A percentile compares a stretch with the other conserved stretches of the same genome.
phyloP scores from a whole-genome alignment of 2,329 filamentous ascomycete genomes.

The Pestalotiopsis sp. region DNA sequence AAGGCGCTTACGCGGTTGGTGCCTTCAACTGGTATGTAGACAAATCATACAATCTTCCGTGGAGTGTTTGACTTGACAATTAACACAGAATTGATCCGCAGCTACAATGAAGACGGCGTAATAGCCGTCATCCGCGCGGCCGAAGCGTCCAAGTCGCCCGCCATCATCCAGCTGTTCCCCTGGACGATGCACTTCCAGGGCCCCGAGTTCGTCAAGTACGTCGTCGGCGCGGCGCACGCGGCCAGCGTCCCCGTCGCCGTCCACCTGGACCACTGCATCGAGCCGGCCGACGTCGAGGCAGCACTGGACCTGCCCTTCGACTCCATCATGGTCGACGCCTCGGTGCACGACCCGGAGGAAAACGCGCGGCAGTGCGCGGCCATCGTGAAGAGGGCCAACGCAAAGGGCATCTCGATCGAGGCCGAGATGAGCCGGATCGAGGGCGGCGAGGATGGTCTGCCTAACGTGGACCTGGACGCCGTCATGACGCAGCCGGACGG shows the following conservation, averaged over 20 bases:
- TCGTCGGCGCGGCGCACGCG: conserved; percentile 48
- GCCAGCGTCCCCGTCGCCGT: conserved; percentile 55
- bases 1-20: conserved; percentile 46
- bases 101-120: conserved; percentile 65
- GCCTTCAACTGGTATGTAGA: conserved; percentile 45
- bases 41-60: background rate
- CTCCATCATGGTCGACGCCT: conserved; percentile 70
- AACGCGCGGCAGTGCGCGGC: conserved; percentile 61
- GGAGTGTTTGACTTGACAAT: no score
- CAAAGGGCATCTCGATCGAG: conserved; percentile 62
- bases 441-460: conserved; percentile 65
- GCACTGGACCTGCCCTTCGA: conserved; percentile 52
- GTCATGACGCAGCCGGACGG: conserved; percentile 63
- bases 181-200: conserved; percentile 65
- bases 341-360: conserved; percentile 63
- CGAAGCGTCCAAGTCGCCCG: conserved; percentile 59
- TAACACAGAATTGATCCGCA: background rate
- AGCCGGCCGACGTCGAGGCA: conserved; percentile 27
- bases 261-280: conserved; percentile 60
- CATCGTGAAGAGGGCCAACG: conserved; percentile 60
- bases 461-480: conserved; percentile 59
- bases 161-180: conserved; percentile 68
- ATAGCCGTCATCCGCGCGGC: conserved; percentile 63
- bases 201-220: conserved; percentile 47
- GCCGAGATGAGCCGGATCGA: conserved; percentile 68